Conservation (phyloP, 2,329 filamentous ascomycete species). For the Fusarium pseudograminearum region DNA sequence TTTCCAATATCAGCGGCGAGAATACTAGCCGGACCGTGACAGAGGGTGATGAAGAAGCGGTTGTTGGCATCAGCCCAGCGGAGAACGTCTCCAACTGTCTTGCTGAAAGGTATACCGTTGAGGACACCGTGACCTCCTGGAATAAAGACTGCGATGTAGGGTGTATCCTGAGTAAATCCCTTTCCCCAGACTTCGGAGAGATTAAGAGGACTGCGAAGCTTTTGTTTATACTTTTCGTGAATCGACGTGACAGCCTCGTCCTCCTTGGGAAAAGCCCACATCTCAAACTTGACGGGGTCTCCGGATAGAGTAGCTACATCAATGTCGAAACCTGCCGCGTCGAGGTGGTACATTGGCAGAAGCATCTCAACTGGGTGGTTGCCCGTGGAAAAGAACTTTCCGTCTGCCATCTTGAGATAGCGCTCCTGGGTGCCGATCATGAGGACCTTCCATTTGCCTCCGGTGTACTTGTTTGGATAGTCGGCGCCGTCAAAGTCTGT, state of each 20-base stretch:
- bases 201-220: neutral
- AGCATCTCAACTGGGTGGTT: slow-evolving; percentile 16
- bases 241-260: slow-evolving; percentile 6
- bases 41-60: neutral
- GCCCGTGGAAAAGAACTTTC: slow-evolving; percentile 7
- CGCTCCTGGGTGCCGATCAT: slow-evolving; percentile 10
- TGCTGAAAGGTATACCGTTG: slow-evolving; percentile 3
- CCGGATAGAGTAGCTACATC: neutral
- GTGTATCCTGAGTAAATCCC: accelerated
- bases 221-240: slow-evolving; percentile 1
- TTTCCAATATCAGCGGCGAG: neutral
- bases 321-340: slow-evolving; percentile 1
- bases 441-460: slow-evolving; percentile 12
- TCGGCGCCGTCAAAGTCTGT: slow-evolving; percentile 14
- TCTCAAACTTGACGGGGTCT: slow-evolving; percentile 2
- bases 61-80: slow-evolving; percentile 4
- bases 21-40: neutral
- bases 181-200: slow-evolving; percentile 3
- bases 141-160: neutral
- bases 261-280: slow-evolving; percentile 12
- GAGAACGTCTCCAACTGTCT: neutral
- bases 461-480: slow-evolving; percentile 9
- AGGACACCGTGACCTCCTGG: neutral
- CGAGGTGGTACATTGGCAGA: slow-evolving; percentile 2
- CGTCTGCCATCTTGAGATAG: slow-evolving; percentile 13